phyloP scores from a whole-genome alignment of 208 protist species.

The Porcisia hertigi region DNA sequence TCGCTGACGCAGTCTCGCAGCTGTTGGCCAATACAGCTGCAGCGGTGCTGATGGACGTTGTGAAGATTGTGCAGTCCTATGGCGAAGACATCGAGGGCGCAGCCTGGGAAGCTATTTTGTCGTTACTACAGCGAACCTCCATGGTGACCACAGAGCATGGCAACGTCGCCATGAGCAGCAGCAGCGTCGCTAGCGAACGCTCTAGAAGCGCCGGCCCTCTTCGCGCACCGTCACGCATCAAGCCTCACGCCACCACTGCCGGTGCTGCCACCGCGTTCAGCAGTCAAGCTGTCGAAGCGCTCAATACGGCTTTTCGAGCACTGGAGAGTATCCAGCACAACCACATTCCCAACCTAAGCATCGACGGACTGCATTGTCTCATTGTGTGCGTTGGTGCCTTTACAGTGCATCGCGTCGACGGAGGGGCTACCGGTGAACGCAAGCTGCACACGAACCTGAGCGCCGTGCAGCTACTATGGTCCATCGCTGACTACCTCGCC shows the following conservation, averaged over 20 bases:
- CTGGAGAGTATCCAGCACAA: constrained; percentile 81
- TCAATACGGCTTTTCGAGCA: constrained; percentile 60
- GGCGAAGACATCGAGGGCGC: constrained; percentile 54
- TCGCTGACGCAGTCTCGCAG: constrained; percentile 15
- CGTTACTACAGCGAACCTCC: constrained; percentile 46
- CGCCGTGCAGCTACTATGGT: constrained; percentile 86
- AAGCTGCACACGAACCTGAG: constrained; percentile 83
- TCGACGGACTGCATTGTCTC: constrained; percentile 51
- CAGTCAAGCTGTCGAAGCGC: constrained; percentile 30
- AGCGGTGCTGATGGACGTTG: constrained; percentile 34
- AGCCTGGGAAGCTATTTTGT: constrained; percentile 53
- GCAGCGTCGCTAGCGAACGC: not conserved
- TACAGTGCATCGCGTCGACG: constrained; percentile 36
- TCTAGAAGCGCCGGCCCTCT: not conserved
- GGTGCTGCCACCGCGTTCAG: constrained; percentile 3
- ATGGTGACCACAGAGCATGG: not conserved
- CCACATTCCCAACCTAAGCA: constrained; percentile 60
- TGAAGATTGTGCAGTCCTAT: constrained; percentile 61
- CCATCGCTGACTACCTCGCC: constrained; percentile 76
- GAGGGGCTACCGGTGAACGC: constrained; percentile 28
- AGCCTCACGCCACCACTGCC: not conserved
- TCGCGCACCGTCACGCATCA: not conserved
- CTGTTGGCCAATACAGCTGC: constrained; percentile 16
- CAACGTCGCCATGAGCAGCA: not conserved
- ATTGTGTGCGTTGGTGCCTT: constrained; percentile 66